phyloP scores from a whole-genome alignment of 1,139 yeast species.

The Arxiozyma slooffiae region DNA sequence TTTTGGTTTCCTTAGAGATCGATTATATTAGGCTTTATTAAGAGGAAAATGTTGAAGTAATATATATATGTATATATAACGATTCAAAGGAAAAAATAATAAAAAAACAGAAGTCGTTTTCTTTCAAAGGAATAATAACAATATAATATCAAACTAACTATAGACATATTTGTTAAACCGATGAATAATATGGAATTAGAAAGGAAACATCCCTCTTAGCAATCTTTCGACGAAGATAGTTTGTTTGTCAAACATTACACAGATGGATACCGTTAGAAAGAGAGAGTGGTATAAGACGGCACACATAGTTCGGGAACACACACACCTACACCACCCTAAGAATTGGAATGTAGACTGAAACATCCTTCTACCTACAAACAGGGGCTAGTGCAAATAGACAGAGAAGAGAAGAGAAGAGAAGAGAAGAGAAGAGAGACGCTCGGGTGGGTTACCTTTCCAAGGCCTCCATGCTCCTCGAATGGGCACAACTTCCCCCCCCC shows the following conservation, averaged over 20 bases:
- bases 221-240: not conserved
- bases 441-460: not conserved
- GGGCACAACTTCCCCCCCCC: not conserved
- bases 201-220: not conserved
- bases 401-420: not conserved
- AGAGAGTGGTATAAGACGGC: too few relatives aligned
- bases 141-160: not conserved
- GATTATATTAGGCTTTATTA: not conserved
- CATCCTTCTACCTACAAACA: not conserved
- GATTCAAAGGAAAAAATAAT: too few relatives aligned
- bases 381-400: not conserved
- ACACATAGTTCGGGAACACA: too few relatives aligned
- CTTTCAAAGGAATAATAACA: too few relatives aligned
- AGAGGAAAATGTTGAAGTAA: not conserved
- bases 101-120: too few relatives aligned
- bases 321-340: not conserved
- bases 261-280: not conserved
- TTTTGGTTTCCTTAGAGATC: conserved; percentile 4
- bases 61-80: not conserved
- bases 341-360: not conserved
- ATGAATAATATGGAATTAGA: not conserved
- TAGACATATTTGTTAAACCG: not conserved
- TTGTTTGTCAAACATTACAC: not conserved
- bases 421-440: not conserved
- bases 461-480: too few relatives aligned